phyloP scores from a whole-genome alignment of 345 rosid genomes.

The Arabidopsis thaliana region DNA sequence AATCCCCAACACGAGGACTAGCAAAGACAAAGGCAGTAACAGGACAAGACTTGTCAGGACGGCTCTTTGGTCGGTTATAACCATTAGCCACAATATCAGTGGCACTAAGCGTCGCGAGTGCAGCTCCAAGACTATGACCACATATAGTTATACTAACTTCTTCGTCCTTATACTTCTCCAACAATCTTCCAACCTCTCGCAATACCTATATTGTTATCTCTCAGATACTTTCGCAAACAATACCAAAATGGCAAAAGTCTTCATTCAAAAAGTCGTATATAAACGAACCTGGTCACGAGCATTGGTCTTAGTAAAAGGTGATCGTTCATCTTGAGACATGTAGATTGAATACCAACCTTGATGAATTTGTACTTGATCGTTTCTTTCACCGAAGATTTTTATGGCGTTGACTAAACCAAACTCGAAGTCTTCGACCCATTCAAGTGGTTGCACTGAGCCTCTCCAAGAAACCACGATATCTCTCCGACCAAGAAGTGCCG shows the following conservation, averaged over 20 bases:
- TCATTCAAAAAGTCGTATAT: background rate
- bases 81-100: constrained; percentile 68
- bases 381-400: constrained; percentile 52
- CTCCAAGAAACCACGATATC: constrained; percentile 89
- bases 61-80: constrained; percentile 49
- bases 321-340: constrained; percentile 69
- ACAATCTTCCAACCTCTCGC: constrained; percentile 57
- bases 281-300: constrained; percentile 68
- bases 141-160: constrained; percentile 70
- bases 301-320: constrained; percentile 59
- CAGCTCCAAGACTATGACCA: constrained; percentile 78
- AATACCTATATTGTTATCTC: constrained; percentile 29
- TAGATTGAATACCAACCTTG: constrained; percentile 92
- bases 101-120: constrained; percentile 63
- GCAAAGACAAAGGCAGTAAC: constrained; percentile 69
- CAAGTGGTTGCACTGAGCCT: constrained; percentile 72
- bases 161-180: constrained; percentile 61
- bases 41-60: constrained; percentile 38
- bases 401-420: constrained; percentile 59
- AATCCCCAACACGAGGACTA: constrained; percentile 73
- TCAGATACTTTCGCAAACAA: constrained; percentile 1
- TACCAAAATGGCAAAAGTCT: background rate
- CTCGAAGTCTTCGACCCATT: constrained; percentile 74
- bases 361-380: constrained; percentile 56
- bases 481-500: constrained; percentile 67